These are phyloP conservation scores for Ensete ventricosum DNA, from an alignment of 176 grass and related monocot species.

Conservation along the genomic window DNA sequence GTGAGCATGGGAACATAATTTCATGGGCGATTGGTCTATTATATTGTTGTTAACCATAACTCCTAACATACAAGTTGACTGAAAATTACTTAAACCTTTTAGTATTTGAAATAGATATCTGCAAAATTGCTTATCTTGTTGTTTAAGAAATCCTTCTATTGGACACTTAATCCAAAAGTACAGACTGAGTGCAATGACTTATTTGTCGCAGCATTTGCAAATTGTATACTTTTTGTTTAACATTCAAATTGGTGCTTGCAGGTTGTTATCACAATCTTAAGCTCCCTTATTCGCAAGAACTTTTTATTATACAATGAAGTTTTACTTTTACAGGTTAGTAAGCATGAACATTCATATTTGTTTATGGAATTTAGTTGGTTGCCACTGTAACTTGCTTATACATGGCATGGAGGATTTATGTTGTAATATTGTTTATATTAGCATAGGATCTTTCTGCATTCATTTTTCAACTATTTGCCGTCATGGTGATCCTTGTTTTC, in stretches of 20 bases:
- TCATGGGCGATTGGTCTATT: too few relatives aligned
- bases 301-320: constrained; percentile 44
- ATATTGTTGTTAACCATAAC: neutral
- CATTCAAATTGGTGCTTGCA: constrained; percentile 16
- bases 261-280: constrained; percentile 34
- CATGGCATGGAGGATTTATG: neutral
- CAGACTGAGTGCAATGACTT: neutral
- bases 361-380: neutral
- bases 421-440: too few relatives aligned
- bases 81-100: neutral
- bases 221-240: constrained; percentile 18
- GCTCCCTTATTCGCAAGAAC: constrained; percentile 47
- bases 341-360: neutral
- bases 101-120: neutral
- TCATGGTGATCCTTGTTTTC: too few relatives aligned
- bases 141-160: neutral
- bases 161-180: neutral
- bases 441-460: too few relatives aligned
- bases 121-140: neutral
- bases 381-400: neutral
- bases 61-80: neutral
- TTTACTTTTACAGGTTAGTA: constrained; percentile 38
- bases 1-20: too few relatives aligned
- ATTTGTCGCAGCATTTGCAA: constrained; percentile 6
- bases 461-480: too few relatives aligned